Percentiles rank a stretch among this genome's conserved stretches.
Evolutionary conservation across 208 protist genomes (phyloP).

Genomic region (Giardia duodenalis): DNA sequence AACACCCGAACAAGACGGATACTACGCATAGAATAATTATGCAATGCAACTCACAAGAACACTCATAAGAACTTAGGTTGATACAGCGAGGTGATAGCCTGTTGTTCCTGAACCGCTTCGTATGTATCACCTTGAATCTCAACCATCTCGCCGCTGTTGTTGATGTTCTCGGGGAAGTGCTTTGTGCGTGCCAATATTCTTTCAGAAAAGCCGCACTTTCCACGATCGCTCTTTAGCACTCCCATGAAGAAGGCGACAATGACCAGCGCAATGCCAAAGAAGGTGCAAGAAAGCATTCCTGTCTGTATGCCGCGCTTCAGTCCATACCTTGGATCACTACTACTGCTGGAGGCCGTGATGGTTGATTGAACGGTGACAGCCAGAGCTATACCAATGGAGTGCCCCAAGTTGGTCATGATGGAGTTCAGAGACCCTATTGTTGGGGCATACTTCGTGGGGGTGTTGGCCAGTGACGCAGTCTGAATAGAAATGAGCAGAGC

Average conservation of each 20-base stretch:
- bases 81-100: not conserved
- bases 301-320: not conserved
- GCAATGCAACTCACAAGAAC: no score
- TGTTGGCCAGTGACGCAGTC: not conserved
- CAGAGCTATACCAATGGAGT: not conserved
- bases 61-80: conserved; percentile 6
- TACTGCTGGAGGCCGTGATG: not conserved
- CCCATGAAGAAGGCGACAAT: not conserved
- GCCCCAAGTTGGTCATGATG: not conserved
- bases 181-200: not conserved
- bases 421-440: not conserved
- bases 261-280: not conserved
- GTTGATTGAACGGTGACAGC: not conserved
- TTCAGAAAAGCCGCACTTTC: not conserved
- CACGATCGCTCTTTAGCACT: not conserved
- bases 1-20: no score
- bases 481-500: not conserved
- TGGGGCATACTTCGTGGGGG: not conserved
- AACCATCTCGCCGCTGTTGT: not conserved
- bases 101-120: not conserved
- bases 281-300: not conserved
- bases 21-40: no score
- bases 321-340: not conserved
- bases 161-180: not conserved
- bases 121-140: not conserved